These are phyloP conservation scores for Daldinia grandis DNA, from an alignment of 495 filamentous ascomycete species.

Conservation along the genomic window DNA sequence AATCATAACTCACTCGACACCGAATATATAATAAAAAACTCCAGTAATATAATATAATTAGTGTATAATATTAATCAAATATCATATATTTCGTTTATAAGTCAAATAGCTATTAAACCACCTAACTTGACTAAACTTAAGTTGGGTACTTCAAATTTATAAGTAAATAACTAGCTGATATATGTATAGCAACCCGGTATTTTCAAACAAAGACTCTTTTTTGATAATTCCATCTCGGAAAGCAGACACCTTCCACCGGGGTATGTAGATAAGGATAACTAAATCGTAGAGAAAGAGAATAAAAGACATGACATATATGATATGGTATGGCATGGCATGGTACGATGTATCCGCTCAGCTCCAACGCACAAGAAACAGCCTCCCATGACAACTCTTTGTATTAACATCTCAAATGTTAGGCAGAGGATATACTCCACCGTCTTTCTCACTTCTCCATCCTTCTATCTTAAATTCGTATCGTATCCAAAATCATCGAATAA, in stretches of 20 bases:
- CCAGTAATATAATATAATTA: background rate
- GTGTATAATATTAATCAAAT: background rate
- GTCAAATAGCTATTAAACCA: background rate
- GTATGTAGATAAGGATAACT: constrained; percentile 1
- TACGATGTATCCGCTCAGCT: constrained; percentile 5
- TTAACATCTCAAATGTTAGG: background rate
- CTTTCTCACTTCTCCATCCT: background rate
- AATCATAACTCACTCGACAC: no score
- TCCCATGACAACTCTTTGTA: background rate
- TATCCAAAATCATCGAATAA: background rate
- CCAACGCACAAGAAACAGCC: background rate
- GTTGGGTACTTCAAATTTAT: background rate
- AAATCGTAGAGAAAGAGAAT: background rate
- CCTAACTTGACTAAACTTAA: background rate
- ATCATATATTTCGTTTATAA: background rate
- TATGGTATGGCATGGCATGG: background rate
- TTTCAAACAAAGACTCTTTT: constrained; percentile 4
- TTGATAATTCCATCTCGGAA: background rate
- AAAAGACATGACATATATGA: background rate
- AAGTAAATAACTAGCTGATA: background rate
- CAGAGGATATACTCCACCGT: background rate
- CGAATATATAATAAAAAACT: background rate
- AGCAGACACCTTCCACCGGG: background rate
- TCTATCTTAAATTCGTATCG: background rate
- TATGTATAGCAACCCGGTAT: background rate